Evolutionary conservation across 495 filamentous ascomycete species (phyloP), one percentile per base, ranked within the genome.

Genomic region (Hyphodiscus hymeniophilus): DNA sequence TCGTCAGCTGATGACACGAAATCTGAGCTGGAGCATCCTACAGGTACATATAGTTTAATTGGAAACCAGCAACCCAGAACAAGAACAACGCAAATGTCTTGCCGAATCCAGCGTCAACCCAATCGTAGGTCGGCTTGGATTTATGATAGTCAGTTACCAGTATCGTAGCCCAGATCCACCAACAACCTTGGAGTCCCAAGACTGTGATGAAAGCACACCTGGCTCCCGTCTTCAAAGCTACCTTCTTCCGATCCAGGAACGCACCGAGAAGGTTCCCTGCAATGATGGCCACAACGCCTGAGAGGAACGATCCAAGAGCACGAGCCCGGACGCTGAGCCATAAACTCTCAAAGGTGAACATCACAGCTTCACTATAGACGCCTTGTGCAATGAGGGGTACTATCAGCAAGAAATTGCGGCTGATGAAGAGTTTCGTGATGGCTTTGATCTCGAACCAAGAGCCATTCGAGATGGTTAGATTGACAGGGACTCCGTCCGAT

Each of bases 271-370:
- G 36, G 47, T 79, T 80, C 3, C 78, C 78, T 3, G 63, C 63
- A 16, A 76, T 69, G 11, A 81, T 66, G 1, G 77, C 78, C 16
- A 79, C 64, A 21, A 82, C 69, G 7, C 76, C 79, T 3, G 74
- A 77, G 20, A 83, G 52, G 50, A 84, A 80, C 0, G 77, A 81
- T 0, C 74, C 79, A 11, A 84, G 65, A 10, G 81, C 80, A 42
- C 81, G 66, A 7, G 79, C 66, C 0, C 81, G 71, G 26, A 85
- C 80, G 1, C 66, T 69, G 55, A 85, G 79, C 75, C 77, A 85
- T 36, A 79, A 54, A 23, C 60, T 41, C 35, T 72, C 63, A 42
- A 77, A 84, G 1, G 79, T 83, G 51, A 77, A 82, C 62, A 78
- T 77, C 13, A 82, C 77, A 0, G 80, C 70, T 57, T 83, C 77